These are phyloP conservation scores for Lepidium africanum DNA, from an alignment of 345 rosid genomes.

Conservation along the genomic window DNA sequence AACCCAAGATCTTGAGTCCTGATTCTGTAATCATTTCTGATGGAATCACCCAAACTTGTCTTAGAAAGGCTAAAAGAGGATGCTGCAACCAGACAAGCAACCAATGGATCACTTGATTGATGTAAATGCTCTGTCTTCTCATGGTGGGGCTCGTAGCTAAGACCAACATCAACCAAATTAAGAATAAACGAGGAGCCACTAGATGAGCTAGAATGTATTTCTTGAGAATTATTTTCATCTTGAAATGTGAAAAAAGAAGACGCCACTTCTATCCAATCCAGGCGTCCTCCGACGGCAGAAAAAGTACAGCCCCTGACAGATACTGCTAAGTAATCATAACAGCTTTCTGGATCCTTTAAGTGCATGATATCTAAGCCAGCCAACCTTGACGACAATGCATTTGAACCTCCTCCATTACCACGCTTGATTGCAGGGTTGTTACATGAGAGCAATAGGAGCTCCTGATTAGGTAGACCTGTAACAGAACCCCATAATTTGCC, in stretches of 20 bases:
- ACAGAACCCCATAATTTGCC: slow-evolving; percentile 73
- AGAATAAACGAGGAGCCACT: slow-evolving; percentile 50
- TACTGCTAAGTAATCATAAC: slow-evolving; percentile 45
- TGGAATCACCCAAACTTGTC: slow-evolving; percentile 31
- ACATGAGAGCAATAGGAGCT: slow-evolving; percentile 73
- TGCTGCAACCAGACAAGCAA: slow-evolving; percentile 82
- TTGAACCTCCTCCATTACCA: slow-evolving; percentile 94
- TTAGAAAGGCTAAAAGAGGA: slow-evolving; percentile 65
- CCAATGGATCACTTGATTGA: slow-evolving; percentile 33
- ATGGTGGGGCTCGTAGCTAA: slow-evolving; percentile 77
- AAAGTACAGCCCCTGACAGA: slow-evolving; percentile 68
- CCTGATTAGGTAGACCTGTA: slow-evolving; percentile 45
- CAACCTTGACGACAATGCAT: slow-evolving; percentile 67
- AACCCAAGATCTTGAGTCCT: slow-evolving; percentile 80
- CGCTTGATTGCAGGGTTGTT: slow-evolving; percentile 78
- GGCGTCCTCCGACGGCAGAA: slow-evolving; percentile 84
- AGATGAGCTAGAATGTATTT: slow-evolving; percentile 33
- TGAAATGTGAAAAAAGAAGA: slow-evolving; percentile 55
- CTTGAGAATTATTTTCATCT: slow-evolving; percentile 26
- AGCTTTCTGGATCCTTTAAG: slow-evolving; percentile 49
- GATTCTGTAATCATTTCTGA: slow-evolving; percentile 46
- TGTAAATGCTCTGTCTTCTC: slow-evolving; percentile 34
- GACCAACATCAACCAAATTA: slow-evolving; percentile 71
- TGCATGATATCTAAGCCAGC: slow-evolving; percentile 83
- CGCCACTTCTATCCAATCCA: slow-evolving; percentile 82